phyloP scores from a whole-genome alignment of 139 green algal genomes.

The Choricystis sp. region DNA sequence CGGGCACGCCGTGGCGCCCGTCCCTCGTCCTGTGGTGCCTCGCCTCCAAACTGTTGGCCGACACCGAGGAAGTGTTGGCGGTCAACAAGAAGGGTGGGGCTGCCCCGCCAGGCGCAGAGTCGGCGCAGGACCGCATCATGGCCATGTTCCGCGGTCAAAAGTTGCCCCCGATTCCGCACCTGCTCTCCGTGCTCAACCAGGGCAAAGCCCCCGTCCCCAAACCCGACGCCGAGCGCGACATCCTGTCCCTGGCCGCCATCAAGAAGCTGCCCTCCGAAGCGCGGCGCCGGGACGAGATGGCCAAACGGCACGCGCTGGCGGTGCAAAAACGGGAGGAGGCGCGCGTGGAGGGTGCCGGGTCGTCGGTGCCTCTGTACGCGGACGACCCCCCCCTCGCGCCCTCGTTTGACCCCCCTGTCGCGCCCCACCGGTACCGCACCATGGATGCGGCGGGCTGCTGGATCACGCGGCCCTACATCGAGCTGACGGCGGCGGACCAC shows the following conservation, averaged over 20 bases:
- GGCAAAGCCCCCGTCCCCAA: neutral
- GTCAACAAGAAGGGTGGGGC: constrained; percentile 19
- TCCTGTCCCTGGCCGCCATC: neutral
- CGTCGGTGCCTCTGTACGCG: constrained; percentile 34
- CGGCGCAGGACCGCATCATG: constrained; percentile 3
- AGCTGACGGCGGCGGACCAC: constrained; percentile 49
- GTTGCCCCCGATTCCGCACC: constrained; percentile 51
- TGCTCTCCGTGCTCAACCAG: constrained; percentile 22
- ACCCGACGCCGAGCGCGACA: neutral
- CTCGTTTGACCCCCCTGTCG: constrained; percentile 49
- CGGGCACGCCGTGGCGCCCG: constrained; percentile 45
- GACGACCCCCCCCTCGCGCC: constrained; percentile 48
- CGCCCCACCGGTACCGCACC: constrained; percentile 46
- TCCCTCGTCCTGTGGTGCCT: constrained; percentile 58
- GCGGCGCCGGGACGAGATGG: constrained; percentile 10
- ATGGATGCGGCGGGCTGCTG: constrained; percentile 36
- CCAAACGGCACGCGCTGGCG: constrained; percentile 20
- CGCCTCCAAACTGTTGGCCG: constrained; percentile 51
- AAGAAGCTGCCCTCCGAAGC: neutral
- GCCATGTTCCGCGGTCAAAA: constrained; percentile 14
- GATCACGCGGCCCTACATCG: constrained; percentile 28
- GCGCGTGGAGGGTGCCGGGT: constrained; percentile 7
- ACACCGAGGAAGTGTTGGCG: constrained; percentile 44
- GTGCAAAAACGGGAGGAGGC: constrained; percentile 24
- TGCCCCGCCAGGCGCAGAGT: neutral